Evolutionary conservation across 768 basidiomycete genomes (phyloP).

Genomic region (Tulasnella sp.): DNA sequence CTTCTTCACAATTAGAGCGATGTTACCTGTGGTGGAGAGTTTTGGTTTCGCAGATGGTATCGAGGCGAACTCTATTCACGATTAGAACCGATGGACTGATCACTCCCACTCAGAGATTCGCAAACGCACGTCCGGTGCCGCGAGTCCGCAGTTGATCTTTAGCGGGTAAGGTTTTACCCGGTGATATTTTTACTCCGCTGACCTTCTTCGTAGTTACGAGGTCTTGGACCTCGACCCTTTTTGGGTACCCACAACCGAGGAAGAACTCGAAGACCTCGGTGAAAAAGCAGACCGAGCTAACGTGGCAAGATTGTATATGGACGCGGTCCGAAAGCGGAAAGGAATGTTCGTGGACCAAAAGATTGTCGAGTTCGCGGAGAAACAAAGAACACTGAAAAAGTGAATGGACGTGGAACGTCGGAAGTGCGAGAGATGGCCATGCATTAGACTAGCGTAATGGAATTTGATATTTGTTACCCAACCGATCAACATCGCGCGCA

Average conservation of each 20-base stretch:
- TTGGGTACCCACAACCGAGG: slow-evolving; percentile 96
- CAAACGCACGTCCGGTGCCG: slow-evolving; percentile 93
- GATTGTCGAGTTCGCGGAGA: slow-evolving; percentile 93
- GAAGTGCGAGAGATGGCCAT: no score
- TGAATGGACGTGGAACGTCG: neutral
- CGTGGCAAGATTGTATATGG: slow-evolving; percentile 91
- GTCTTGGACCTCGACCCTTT: slow-evolving; percentile 91
- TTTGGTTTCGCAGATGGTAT: slow-evolving; percentile 96
- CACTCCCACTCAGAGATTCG: slow-evolving; percentile 69
- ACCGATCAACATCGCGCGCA: no score
- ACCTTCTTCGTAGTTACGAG: slow-evolving; percentile 63
- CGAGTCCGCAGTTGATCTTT: slow-evolving; percentile 95
- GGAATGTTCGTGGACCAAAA: slow-evolving; percentile 95
- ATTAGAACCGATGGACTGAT: neutral
- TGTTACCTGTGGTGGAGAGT: slow-evolving; percentile 93
- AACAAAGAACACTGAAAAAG: slow-evolving; percentile 78
- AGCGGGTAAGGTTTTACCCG: slow-evolving; percentile 59
- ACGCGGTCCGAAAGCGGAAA: slow-evolving; percentile 83
- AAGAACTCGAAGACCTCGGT: slow-evolving; percentile 93
- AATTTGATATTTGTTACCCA: no score
- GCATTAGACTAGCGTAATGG: no score
- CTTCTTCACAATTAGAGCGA: slow-evolving; percentile 87
- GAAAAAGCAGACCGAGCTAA: slow-evolving; percentile 93
- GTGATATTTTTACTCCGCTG: slow-evolving; percentile 2
- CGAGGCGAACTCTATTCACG: neutral